These are phyloP conservation scores for Heliamphora exappendiculata DNA, from an alignment of 148 eudicot species.

Conservation along the genomic window DNA sequence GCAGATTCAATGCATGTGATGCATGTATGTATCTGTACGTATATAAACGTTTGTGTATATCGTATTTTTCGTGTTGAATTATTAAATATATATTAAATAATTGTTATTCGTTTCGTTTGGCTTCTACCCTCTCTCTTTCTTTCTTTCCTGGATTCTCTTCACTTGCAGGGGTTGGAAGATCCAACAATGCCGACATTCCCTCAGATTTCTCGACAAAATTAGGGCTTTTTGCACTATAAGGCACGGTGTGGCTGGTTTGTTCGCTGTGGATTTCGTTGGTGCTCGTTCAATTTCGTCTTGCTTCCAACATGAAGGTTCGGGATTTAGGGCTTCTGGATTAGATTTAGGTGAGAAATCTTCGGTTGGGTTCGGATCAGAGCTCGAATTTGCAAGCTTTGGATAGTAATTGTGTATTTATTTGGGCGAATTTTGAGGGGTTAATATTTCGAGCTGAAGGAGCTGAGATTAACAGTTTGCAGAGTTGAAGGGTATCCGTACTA, in stretches of 20 bases:
- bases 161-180: slow-evolving; percentile 19
- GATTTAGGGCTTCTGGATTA: slow-evolving; percentile 19
- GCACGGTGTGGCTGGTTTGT: neutral
- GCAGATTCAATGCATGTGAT: too few relatives aligned
- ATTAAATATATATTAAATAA: neutral
- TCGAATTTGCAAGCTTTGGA: neutral
- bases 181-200: slow-evolving; percentile 26
- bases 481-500: neutral
- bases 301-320: neutral
- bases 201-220: slow-evolving; percentile 4
- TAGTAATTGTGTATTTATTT: neutral
- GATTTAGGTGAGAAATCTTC: slow-evolving; percentile 8
- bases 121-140: neutral
- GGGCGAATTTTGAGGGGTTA: slow-evolving; percentile 6
- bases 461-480: slow-evolving; percentile 4
- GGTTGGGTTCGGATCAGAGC: slow-evolving; percentile 13
- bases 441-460: slow-evolving; percentile 2
- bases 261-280: neutral
- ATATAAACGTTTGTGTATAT: neutral
- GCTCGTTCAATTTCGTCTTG: neutral
- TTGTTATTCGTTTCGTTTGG: neutral
- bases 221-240: neutral
- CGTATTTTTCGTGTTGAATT: neutral
- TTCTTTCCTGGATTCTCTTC: neutral
- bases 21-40: neutral